A percentile compares a stretch with the other conserved stretches of the same genome.
phyloP scores from a whole-genome alignment of 805 yeast species.

The Sugiyamaella boreocaroliniensis region DNA sequence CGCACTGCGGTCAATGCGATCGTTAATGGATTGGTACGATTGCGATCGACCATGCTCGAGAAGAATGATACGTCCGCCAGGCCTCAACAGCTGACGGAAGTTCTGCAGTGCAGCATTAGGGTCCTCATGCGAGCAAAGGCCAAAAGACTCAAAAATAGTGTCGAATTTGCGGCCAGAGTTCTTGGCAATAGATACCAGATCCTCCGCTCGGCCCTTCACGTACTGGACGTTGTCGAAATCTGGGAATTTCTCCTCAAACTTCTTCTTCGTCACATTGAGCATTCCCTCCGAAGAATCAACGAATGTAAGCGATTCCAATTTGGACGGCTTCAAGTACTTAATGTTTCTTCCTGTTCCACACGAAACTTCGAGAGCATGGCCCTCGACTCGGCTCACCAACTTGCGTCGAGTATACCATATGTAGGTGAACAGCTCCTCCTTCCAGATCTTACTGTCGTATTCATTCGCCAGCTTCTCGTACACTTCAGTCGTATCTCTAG shows the following conservation, averaged over 20 bases:
- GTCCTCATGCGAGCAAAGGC: constrained; percentile 91
- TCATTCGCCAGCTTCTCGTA: constrained; percentile 67
- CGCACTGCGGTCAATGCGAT: constrained; percentile 74
- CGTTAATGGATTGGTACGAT: constrained; percentile 67
- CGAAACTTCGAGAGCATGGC: constrained; percentile 90
- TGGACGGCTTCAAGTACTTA: constrained; percentile 56
- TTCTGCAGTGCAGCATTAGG: constrained; percentile 77
- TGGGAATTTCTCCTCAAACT: constrained; percentile 65
- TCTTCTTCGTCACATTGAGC: constrained; percentile 73
- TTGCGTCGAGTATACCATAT: constrained; percentile 59
- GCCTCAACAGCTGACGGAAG: constrained; percentile 66
- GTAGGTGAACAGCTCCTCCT: constrained; percentile 52
- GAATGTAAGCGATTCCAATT: constrained; percentile 68
- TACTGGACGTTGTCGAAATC: constrained; percentile 67
- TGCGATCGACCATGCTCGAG: constrained; percentile 87
- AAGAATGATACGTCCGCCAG: constrained; percentile 82
- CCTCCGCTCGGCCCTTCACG: constrained; percentile 87
- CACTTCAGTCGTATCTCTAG: constrained; percentile 66
- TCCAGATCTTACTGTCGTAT: constrained; percentile 73
- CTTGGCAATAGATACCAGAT: constrained; percentile 52
- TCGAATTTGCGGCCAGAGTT: constrained; percentile 55
- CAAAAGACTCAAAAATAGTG: constrained; percentile 89
- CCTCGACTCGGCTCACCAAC: constrained; percentile 69
- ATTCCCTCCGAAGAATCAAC: constrained; percentile 78
- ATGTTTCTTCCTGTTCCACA: constrained; percentile 96